Conservation (phyloP, 345 rosid species). For the Toxicodendron radicans region DNA sequence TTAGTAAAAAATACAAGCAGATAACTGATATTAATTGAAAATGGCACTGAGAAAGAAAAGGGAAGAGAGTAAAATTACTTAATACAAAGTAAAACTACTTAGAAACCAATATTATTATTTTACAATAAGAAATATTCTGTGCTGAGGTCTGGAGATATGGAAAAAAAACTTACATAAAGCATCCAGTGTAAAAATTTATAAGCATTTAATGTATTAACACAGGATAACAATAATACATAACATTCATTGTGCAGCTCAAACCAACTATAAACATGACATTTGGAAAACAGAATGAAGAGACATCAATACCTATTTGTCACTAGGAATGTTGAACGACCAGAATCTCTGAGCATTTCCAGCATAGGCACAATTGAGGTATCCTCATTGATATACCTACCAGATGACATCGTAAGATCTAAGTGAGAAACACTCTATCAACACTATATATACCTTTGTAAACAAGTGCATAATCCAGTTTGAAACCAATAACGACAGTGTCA, state of each 20-base stretch:
- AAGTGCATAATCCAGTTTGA: background rate
- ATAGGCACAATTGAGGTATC: slow-evolving; percentile 75
- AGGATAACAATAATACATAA: background rate
- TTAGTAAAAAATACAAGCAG: too few species aligned
- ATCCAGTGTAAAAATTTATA: background rate
- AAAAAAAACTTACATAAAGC: too few species aligned
- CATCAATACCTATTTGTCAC: slow-evolving; percentile 85
- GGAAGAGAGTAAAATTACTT: background rate
- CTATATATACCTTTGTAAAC: background rate
- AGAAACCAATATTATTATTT: background rate
- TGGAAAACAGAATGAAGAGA: background rate
- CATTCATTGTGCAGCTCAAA: background rate
- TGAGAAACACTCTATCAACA: background rate
- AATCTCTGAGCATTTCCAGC: slow-evolving; percentile 87
- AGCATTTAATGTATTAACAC: background rate
- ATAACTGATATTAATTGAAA: too few species aligned
- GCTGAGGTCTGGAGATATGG: too few species aligned
- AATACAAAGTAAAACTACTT: background rate
- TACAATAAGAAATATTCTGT: too few species aligned
- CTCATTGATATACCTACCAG: slow-evolving; percentile 77
- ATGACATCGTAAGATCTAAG: background rate
- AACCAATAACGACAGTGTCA: background rate
- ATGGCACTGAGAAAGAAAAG: background rate
- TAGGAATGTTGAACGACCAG: slow-evolving; percentile 92
- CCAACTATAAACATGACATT: background rate